These are phyloP conservation scores for Trametes sp. DNA, from an alignment of 1,284 basidiomycete species.

Conservation along the genomic window DNA sequence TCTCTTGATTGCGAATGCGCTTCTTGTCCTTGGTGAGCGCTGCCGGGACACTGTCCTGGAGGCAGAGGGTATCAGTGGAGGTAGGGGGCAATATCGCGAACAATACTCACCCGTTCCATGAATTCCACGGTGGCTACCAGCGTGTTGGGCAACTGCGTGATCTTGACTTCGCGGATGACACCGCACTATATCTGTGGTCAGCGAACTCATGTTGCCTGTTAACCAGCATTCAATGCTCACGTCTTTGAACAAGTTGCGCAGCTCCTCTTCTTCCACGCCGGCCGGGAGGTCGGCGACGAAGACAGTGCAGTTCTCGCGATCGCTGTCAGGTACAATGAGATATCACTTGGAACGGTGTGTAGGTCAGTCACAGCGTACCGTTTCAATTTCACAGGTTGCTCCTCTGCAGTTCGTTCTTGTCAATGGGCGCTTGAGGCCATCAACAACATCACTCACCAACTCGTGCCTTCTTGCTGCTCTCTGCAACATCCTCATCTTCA, in stretches of 20 bases:
- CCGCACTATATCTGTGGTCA: constrained; percentile 71
- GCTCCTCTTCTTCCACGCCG: constrained; percentile 66
- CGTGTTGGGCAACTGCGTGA: constrained; percentile 63
- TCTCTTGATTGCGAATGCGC: constrained; percentile 73
- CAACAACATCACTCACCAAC: constrained; percentile 55
- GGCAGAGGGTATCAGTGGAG: background rate
- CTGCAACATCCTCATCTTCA: constrained; percentile 55
- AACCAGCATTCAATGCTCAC: constrained; percentile 53
- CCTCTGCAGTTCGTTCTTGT: constrained; percentile 44
- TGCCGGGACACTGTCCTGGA: constrained; percentile 79
- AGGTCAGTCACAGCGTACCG: constrained; percentile 50
- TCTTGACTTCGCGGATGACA: constrained; percentile 78
- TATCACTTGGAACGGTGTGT: background rate
- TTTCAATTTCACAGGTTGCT: constrained; percentile 56
- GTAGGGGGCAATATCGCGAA: background rate
- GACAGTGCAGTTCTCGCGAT: constrained; percentile 95
- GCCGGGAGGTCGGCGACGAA: constrained; percentile 81
- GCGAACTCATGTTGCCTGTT: too few species aligned
- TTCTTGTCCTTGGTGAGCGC: constrained; percentile 96
- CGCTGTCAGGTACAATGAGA: constrained; percentile 55
- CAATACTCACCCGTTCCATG: constrained; percentile 61
- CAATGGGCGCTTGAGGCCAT: constrained; percentile 7
- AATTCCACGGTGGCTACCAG: constrained; percentile 87
- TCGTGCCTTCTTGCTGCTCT: constrained; percentile 64
- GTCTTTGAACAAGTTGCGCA: constrained; percentile 85